Conservation (phyloP, 2,329 filamentous ascomycete genomes). For the Eutypella sp. region DNA sequence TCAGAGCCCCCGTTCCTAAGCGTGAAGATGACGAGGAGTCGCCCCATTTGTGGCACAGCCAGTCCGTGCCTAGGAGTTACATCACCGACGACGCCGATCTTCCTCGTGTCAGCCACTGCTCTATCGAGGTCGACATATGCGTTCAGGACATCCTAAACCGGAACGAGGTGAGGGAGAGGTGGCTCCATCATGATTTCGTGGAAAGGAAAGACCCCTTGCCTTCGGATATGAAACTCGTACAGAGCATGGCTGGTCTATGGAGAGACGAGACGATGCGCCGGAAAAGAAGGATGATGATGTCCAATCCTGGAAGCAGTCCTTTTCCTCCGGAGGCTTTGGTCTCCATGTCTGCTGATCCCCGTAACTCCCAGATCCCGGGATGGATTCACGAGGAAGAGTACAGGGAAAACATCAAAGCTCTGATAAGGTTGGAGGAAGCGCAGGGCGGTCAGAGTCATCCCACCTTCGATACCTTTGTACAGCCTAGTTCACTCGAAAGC, state of each 20-base stretch:
- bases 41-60: slow-evolving; percentile 74
- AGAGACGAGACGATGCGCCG: slow-evolving; percentile 79
- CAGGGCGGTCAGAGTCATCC: slow-evolving; percentile 38
- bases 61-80: slow-evolving; percentile 55
- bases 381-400: slow-evolving; percentile 95
- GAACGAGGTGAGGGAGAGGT: slow-evolving; percentile 66
- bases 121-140: slow-evolving; percentile 83
- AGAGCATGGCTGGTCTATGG: slow-evolving; percentile 93
- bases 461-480: slow-evolving; percentile 63
- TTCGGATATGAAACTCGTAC: slow-evolving; percentile 73
- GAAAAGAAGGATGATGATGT: slow-evolving; percentile 64
- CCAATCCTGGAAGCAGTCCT: slow-evolving; percentile 62
- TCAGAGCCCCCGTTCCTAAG: slow-evolving; percentile 70
- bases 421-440: slow-evolving; percentile 60
- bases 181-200: slow-evolving; percentile 79
- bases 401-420: slow-evolving; percentile 54
- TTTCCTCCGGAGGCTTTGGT: slow-evolving; percentile 78
- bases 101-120: slow-evolving; percentile 79
- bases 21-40: slow-evolving; percentile 56
- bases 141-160: slow-evolving; percentile 87
- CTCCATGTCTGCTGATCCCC: slow-evolving; percentile 80
- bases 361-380: slow-evolving; percentile 65
- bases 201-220: slow-evolving; percentile 63
- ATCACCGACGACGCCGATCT: slow-evolving; percentile 60
- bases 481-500: slow-evolving; percentile 45